Conservation (phyloP, 2,329 filamentous ascomycete genomes). For the Ploettnerulaceae sp. region DNA sequence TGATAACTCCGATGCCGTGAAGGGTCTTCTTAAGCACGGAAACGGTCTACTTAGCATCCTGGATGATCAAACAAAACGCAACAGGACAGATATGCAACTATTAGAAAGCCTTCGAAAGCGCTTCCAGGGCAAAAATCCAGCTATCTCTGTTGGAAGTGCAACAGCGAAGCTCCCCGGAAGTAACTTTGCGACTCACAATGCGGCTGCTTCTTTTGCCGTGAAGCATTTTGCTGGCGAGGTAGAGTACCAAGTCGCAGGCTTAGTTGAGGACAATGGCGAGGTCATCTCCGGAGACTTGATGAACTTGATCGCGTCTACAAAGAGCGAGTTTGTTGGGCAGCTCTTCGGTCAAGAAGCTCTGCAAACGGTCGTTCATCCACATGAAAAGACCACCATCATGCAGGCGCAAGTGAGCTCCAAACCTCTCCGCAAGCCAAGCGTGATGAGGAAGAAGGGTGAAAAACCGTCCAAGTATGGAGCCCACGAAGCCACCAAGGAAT, state of each 20-base stretch:
- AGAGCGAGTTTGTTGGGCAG: slow-evolving; percentile 81
- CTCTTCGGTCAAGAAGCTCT: slow-evolving; percentile 95
- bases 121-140: slow-evolving; percentile 90
- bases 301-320: slow-evolving; percentile 84
- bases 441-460: slow-evolving; percentile 70
- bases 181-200: slow-evolving; percentile 83
- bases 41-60: slow-evolving; percentile 92
- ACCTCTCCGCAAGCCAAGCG: slow-evolving; percentile 85
- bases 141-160: slow-evolving; percentile 72
- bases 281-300: slow-evolving; percentile 93
- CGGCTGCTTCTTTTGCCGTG: slow-evolving; percentile 76
- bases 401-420: slow-evolving; percentile 96
- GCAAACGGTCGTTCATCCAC: slow-evolving; percentile 87
- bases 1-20: slow-evolving; percentile 92
- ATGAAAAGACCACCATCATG: slow-evolving; percentile 85
- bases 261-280: slow-evolving; percentile 94
- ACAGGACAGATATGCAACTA: slow-evolving; percentile 83
- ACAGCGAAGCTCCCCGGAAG: slow-evolving; percentile 77
- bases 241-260: slow-evolving; percentile 80
- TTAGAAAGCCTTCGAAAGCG: slow-evolving; percentile 87
- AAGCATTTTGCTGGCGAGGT: slow-evolving; percentile 96
- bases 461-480: slow-evolving; percentile 26
- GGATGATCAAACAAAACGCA: slow-evolving; percentile 89
- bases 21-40: slow-evolving; percentile 82
- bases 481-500: slow-evolving; percentile 34